Percentiles rank a stretch among this genome's conserved stretches.
Conservation (phyloP, 495 filamentous ascomycete genomes). For the Rostrohypoxylon terebratum region DNA sequence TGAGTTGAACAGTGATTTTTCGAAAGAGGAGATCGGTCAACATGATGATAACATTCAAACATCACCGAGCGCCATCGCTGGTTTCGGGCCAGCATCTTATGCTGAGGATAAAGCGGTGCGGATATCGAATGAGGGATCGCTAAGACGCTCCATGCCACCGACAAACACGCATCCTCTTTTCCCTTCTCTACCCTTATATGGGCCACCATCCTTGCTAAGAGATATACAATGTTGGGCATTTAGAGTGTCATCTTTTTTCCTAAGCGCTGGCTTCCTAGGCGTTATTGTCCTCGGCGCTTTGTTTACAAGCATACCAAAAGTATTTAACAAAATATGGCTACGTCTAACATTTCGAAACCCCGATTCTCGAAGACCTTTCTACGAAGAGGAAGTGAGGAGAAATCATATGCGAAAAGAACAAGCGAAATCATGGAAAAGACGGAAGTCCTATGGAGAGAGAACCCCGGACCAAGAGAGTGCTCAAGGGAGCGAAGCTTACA, state of each 20-base stretch:
- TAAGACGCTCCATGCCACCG: slow-evolving; percentile 64
- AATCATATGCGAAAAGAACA: slow-evolving; percentile 65
- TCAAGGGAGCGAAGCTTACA: slow-evolving; percentile 64
- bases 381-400: slow-evolving; percentile 70
- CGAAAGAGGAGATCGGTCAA: slow-evolving; percentile 29
- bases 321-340: slow-evolving; percentile 59
- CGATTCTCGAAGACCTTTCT: slow-evolving; percentile 71
- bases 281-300: slow-evolving; percentile 80
- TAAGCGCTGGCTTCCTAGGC: slow-evolving; percentile 80
- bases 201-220: slow-evolving; percentile 72
- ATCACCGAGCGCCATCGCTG: slow-evolving; percentile 17
- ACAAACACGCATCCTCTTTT: slow-evolving; percentile 85
- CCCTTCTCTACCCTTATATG: slow-evolving; percentile 86
- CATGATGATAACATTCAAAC: slow-evolving; percentile 14
- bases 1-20: slow-evolving; percentile 54
- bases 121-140: slow-evolving; percentile 50
- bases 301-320: slow-evolving; percentile 67
- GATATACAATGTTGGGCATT: slow-evolving; percentile 73
- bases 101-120: slow-evolving; percentile 22
- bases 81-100: slow-evolving; percentile 12
- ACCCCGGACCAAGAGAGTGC: slow-evolving; percentile 54
- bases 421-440: slow-evolving; percentile 70
- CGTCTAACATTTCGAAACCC: slow-evolving; percentile 68
- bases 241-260: slow-evolving; percentile 72
- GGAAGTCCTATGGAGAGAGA: slow-evolving; percentile 48